These are phyloP conservation scores for Firmiana major DNA, from an alignment of 345 rosid genomes.

Conservation along the genomic window DNA sequence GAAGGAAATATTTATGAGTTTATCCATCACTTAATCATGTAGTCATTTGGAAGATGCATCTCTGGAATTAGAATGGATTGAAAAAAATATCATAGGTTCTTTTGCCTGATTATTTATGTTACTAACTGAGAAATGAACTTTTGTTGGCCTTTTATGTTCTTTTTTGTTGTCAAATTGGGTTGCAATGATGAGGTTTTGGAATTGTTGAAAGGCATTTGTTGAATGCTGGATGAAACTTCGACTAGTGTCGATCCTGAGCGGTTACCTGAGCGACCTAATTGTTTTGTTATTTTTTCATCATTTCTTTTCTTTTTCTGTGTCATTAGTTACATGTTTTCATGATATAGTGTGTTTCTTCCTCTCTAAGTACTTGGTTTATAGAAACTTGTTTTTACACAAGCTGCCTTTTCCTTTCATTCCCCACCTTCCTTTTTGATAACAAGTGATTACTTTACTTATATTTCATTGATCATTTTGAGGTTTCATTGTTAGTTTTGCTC, in stretches of 20 bases:
- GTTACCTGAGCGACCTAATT: slow-evolving; percentile 50
- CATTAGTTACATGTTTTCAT: neutral
- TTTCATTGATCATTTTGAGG: neutral
- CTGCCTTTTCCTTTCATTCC: no score
- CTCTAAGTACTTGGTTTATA: neutral
- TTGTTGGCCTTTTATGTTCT: neutral
- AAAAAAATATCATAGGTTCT: neutral
- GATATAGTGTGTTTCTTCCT: neutral
- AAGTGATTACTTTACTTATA: neutral
- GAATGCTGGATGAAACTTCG: slow-evolving; percentile 38
- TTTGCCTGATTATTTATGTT: neutral
- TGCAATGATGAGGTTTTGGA: slow-evolving; percentile 45
- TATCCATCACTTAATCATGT: neutral
- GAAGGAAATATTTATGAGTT: neutral
- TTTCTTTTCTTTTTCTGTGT: neutral
- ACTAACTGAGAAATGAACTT: neutral
- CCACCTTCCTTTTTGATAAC: neutral
- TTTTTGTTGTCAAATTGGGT: slow-evolving; percentile 12
- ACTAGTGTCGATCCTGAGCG: slow-evolving; percentile 53
- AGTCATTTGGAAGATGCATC: neutral
- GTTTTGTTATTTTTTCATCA: neutral
- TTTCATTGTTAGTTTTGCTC: neutral
- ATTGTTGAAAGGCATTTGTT: slow-evolving; percentile 25
- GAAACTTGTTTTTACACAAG: neutral
- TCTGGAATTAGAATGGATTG: neutral